A percentile compares a stretch with the other conserved stretches of the same genome.
These are phyloP conservation scores for Penicillium sumatraense DNA, from an alignment of 2,329 filamentous ascomycete genomes.

Conservation along the genomic window DNA sequence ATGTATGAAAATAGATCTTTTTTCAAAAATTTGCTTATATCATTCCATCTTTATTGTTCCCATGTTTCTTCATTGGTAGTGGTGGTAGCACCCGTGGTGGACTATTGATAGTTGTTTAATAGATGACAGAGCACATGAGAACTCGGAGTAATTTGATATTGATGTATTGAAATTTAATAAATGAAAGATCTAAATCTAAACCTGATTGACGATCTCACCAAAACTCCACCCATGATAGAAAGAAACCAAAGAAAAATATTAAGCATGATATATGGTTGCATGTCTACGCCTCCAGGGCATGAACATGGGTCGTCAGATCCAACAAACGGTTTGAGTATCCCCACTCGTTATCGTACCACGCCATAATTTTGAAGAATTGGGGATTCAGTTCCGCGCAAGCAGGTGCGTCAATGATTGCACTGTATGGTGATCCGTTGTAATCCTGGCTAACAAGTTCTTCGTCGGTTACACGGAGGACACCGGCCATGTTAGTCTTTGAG, in stretches of 20 bases:
- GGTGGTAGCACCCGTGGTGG: too few species aligned
- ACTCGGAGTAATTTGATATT: too few species aligned
- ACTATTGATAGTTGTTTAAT: too few species aligned
- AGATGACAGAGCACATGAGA: too few species aligned
- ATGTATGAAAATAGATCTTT: constrained; percentile 27
- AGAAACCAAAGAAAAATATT: background rate
- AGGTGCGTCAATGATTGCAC: constrained; percentile 94
- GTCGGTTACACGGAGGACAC: constrained; percentile 84
- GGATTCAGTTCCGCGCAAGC: constrained; percentile 85
- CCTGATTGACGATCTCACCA: background rate
- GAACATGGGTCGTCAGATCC: constrained; percentile 58
- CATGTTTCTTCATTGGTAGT: too few species aligned
- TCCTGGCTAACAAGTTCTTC: constrained; percentile 88
- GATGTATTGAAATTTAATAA: too few species aligned
- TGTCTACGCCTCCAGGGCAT: constrained; percentile 18
- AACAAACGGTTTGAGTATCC: constrained; percentile 88
- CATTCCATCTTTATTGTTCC: background rate
- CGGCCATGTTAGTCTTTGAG: constrained; percentile 51
- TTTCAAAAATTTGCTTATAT: constrained; percentile 6
- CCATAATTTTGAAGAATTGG: constrained; percentile 90
- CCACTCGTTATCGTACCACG: constrained; percentile 97
- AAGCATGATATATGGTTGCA: background rate
- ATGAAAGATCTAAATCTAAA: background rate
- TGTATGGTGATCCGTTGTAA: constrained; percentile 81
- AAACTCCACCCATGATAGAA: background rate